Base-by-base conservation (phyloP, 2,329 filamentous ascomycete genomes). In the Scolecobasidium constrictum region DNA sequence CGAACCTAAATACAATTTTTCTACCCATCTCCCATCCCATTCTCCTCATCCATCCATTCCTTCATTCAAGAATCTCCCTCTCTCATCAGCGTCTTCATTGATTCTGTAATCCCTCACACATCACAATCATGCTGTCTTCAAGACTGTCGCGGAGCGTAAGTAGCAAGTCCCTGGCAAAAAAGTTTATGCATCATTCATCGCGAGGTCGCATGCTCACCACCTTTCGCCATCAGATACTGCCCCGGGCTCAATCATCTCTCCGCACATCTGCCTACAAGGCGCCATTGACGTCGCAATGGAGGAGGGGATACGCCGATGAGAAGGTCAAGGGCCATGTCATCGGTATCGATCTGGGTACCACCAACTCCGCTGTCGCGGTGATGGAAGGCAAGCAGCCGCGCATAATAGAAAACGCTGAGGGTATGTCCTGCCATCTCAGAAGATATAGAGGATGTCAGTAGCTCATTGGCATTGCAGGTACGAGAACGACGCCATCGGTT, bases 341-440 rank as follows among this genome's bases (percentile, higher is more conserved):
- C 60, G 92, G 92, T 81, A 95, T 96, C 64, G 90, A 96, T 76
- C 71, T 96, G 60, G 90, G 90, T 62, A 96, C 90, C 62, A 96
- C 90, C 57, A 96, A 96, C 78, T 95, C 90, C 48, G 90, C 90
- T 45, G 90, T 96, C 48, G 90, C 88, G 59, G 73, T 96, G 52
- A 94, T 96, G 88, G 90, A 96, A 75, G 92, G 90, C 68, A 94
- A 94, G 75, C 69, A 76, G 45, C 86, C 90, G 56, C 86, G 82
- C 69, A 96, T 96, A 64, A 96, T 96, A 64, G 90, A 95, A 71
- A 96, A 96, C 77, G 74, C 88, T 20, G 90, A 96, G 75, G 88
- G 86, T 87, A 70, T 58, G 69, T 49, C 38, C 28, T 47, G 45
- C 38, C 46, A 50, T 47, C 23, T 40, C 26, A 33, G 38, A 35